These are phyloP conservation scores for Nannochloropsis salina DNA, from an alignment of 108 stramenopile genomes.

Conservation along the genomic window DNA sequence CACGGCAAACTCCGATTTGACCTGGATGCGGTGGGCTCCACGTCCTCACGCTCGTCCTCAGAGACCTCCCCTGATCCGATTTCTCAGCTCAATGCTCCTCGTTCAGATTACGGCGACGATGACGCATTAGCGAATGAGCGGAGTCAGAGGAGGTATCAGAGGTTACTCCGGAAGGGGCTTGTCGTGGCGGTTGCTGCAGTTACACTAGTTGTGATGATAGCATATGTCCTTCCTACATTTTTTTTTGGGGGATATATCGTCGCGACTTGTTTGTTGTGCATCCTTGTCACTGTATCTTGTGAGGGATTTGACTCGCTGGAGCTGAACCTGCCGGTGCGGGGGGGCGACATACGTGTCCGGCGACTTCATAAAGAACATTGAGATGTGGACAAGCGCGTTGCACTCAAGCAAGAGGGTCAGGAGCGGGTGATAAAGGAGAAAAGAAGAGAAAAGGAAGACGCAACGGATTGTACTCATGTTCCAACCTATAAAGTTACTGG, in stretches of 20 bases:
- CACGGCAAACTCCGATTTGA: neutral
- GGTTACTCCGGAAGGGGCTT: constrained; percentile 9
- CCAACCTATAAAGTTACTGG: too few relatives aligned
- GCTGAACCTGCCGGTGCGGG: neutral
- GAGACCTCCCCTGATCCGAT: too few relatives aligned
- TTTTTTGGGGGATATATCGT: neutral
- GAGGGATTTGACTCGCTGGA: constrained; percentile 10
- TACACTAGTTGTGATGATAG: neutral
- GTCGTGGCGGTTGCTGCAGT: neutral
- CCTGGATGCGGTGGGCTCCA: too few relatives aligned
- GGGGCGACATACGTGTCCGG: neutral
- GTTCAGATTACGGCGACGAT: too few relatives aligned
- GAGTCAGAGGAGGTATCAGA: neutral
- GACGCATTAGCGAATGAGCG: too few relatives aligned
- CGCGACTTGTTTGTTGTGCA: neutral
- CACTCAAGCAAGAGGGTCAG: neutral
- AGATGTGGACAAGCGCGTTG: neutral
- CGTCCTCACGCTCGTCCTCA: too few relatives aligned
- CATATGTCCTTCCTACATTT: neutral
- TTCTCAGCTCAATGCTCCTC: too few relatives aligned
- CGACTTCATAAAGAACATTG: too few relatives aligned
- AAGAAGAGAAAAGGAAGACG: neutral
- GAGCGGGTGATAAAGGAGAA: neutral
- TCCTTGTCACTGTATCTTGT: neutral
- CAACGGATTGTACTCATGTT: too few relatives aligned